Evolutionary conservation across 2,329 filamentous ascomycete genomes (phyloP), one percentile per base, ranked within the genome.

Genomic region (Fusarium euwallaceae): DNA sequence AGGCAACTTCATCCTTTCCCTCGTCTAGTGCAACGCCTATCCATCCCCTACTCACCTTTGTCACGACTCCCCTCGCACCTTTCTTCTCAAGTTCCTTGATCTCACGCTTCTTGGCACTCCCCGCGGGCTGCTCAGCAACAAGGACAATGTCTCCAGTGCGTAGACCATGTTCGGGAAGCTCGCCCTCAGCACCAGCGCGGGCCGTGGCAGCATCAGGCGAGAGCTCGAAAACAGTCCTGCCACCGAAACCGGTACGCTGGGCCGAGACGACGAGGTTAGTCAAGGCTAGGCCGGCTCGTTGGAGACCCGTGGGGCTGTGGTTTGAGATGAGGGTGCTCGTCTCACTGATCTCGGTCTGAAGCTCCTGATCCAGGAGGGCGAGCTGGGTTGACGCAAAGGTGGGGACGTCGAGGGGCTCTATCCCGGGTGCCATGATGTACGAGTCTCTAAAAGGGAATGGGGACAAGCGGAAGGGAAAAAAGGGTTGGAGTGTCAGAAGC

Each of bases 141-240:
- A 92, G 86, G 24, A 96, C 93, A 69, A 97, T 94, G 81, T 97
- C 94, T 1, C 94, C 94, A 0, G 90, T 88, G 3, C 94, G 88
- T 61, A 97, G 85, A 29, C 93, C 93, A 85, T 96, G 94, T 80
- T 94, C 92, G 1, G 92, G 92, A 22, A 96, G 84, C 72, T 91
- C 90, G 1, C 86, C 72, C 20, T 59, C 89, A 1, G 86, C 71
- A n/a, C 66, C 79, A 16, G 75, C 62, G n/a, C 61, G 67, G 5
- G 89, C 87, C 2, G 92, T 89, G 1, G 95, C 93, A n/a, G 90
- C 84, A 79, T 98, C 96, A 0, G 91, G 86, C 17, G 85, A 85
- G 2, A 99, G 90, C 82, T 98, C 95, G 4, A 98, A 86, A 2
- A 99, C 93, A 0, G 94, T 95, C 74, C 95, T 94, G n/a, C 97